A percentile compares a stretch with the other conserved stretches of the same genome.
These are phyloP conservation scores for Pyrus pyrifolia DNA, from an alignment of 306 rosid species.

Conservation along the genomic window DNA sequence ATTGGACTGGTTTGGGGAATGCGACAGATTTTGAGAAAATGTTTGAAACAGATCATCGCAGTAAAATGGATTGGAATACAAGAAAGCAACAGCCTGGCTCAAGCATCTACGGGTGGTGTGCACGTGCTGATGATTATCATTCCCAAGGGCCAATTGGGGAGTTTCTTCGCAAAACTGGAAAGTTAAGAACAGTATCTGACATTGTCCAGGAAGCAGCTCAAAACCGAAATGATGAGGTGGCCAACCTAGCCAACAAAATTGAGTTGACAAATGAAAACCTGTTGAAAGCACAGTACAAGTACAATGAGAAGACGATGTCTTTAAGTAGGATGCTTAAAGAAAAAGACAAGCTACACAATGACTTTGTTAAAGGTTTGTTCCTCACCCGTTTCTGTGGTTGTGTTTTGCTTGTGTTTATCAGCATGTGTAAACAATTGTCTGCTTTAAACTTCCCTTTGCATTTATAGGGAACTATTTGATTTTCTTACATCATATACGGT, in stretches of 20 bases:
- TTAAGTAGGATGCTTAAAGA: slow-evolving; percentile 77
- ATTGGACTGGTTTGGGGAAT: slow-evolving; percentile 75
- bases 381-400: not conserved
- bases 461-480: not conserved
- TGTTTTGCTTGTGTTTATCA: not conserved
- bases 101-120: slow-evolving; percentile 75
- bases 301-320: slow-evolving; percentile 69
- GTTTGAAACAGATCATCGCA: slow-evolving; percentile 38
- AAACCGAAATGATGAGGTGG: slow-evolving; percentile 54
- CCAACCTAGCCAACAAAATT: slow-evolving; percentile 52
- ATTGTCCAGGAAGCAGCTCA: slow-evolving; percentile 66
- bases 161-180: slow-evolving; percentile 70
- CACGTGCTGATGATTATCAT: slow-evolving; percentile 65
- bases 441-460: not conserved
- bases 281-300: slow-evolving; percentile 48
- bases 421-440: not conserved
- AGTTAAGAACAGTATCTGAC: slow-evolving; percentile 67
- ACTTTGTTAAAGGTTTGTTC: slow-evolving; percentile 65
- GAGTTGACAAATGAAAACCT: slow-evolving; percentile 66
- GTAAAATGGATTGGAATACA: slow-evolving; percentile 61
- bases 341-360: slow-evolving; percentile 63
- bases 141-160: slow-evolving; percentile 64
- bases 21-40: slow-evolving; percentile 64
- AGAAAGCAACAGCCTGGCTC: slow-evolving; percentile 30
- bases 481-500: not conserved